Conservation (phyloP, 345 rosid species). For the Brassica incana region DNA sequence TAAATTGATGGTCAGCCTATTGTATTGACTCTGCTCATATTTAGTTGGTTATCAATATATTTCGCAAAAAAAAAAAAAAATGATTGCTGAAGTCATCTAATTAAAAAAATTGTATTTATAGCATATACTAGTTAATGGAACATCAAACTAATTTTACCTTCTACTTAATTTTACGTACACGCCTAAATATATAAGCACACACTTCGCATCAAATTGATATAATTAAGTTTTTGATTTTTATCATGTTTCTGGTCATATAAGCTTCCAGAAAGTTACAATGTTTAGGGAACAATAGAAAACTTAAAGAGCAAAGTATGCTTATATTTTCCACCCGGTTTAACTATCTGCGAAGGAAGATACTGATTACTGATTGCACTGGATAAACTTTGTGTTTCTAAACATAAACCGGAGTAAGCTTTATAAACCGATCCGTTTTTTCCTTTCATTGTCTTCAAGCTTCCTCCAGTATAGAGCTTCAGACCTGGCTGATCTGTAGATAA, state of each 20-base stretch:
- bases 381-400: neutral
- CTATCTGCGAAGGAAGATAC: neutral
- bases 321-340: neutral
- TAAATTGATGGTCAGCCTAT: slow-evolving; percentile 16
- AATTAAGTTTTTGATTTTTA: neutral
- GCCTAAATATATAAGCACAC: neutral
- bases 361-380: neutral
- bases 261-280: neutral
- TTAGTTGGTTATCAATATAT: slow-evolving; percentile 24
- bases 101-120: neutral
- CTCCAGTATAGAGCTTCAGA: neutral
- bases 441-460: neutral
- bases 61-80: neutral
- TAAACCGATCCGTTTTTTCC: neutral
- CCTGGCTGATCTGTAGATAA: neutral
- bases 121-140: neutral
- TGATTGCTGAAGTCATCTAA: neutral
- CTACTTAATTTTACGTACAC: neutral
- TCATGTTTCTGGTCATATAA: neutral
- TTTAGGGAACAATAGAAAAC: neutral
- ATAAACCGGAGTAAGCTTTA: neutral
- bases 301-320: neutral
- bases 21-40: neutral
- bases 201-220: neutral
- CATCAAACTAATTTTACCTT: neutral